Evolutionary conservation across 192 early-diverging fungal genomes (phyloP), one percentile per base, ranked within the genome.

Genomic region (Backusella liffmaniae): DNA sequence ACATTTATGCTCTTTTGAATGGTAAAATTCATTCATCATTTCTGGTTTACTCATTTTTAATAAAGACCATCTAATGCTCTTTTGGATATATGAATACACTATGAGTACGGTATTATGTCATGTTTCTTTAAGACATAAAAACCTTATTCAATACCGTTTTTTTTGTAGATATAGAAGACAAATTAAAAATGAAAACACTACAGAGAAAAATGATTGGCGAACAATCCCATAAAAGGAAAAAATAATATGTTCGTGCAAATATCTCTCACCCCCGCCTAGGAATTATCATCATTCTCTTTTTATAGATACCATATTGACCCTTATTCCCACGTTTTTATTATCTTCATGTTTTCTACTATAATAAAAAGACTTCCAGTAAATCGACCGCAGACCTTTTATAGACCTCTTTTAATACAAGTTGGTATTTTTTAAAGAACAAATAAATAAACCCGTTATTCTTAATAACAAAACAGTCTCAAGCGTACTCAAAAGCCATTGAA

Each of bases 401-500:
- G 66, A 30, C 16, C n/a, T 32, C 42, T 72, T 5, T 18, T 46
- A n/a, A 12, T 30, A 72, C 37, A 42, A 49, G 70, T 67, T 21
- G 21, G 30, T 67, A 18, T 67, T 35, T 49, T 56, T 15, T 15
- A 34, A 13, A 3, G 12, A 12, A 36, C 5, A 16, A 21, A 44
- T 16, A 74, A 21, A 49, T n/a, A 49, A 49, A 18, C 46, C 18
- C 18, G 46, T 49, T n/a, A 49, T 49, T 49, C 46, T 49, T 29
- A 62, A 62, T 62, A 62, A 62, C 56, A 62, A 66, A 32, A 62
- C 21, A 62, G 56, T 62, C 56, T 62, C 21, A 29, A 62, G 56
- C 56, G 26, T 29, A 62, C 12, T 62, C 56, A 62, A 62, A 29
- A 6, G 23, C 67, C 12, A 86, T 95, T 77, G 86, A 90, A 65